These are phyloP conservation scores for Apocynum venetum DNA, from an alignment of 257 asterid genomes.

Conservation along the genomic window DNA sequence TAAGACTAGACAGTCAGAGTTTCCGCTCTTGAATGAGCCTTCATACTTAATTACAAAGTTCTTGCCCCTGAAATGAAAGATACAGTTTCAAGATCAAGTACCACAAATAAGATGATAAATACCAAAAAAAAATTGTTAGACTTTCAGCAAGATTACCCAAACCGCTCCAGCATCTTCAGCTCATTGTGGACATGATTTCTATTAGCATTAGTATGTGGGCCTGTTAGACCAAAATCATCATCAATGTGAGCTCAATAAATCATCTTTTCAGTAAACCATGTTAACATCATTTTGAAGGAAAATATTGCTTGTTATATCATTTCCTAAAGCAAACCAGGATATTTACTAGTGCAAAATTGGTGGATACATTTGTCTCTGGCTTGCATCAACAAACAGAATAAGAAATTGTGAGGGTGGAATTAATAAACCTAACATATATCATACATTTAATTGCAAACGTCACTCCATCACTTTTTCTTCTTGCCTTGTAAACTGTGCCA, in stretches of 20 bases:
- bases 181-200: constrained; percentile 67
- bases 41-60: constrained; percentile 73
- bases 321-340: not conserved
- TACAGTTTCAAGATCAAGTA: constrained; percentile 6
- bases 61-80: constrained; percentile 61
- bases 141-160: constrained; percentile 54
- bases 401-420: constrained; percentile 13
- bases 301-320: not conserved
- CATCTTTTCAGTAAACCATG: not conserved
- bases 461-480: constrained; percentile 70
- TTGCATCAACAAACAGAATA: not conserved
- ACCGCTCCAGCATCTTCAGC: constrained; percentile 84
- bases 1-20: constrained; percentile 71
- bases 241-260: not conserved
- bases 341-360: not conserved
- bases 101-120: constrained; percentile 12
- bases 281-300: not conserved
- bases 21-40: constrained; percentile 63
- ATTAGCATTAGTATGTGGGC: constrained; percentile 85
- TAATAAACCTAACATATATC: constrained; percentile 19
- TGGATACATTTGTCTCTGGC: not conserved
- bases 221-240: constrained; percentile 36
- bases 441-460: constrained; percentile 85
- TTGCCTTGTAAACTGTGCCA: constrained; percentile 92
- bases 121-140: not conserved